These are phyloP conservation scores for Dendrobium catenatum DNA, from an alignment of 106 monocot species.

Conservation along the genomic window DNA sequence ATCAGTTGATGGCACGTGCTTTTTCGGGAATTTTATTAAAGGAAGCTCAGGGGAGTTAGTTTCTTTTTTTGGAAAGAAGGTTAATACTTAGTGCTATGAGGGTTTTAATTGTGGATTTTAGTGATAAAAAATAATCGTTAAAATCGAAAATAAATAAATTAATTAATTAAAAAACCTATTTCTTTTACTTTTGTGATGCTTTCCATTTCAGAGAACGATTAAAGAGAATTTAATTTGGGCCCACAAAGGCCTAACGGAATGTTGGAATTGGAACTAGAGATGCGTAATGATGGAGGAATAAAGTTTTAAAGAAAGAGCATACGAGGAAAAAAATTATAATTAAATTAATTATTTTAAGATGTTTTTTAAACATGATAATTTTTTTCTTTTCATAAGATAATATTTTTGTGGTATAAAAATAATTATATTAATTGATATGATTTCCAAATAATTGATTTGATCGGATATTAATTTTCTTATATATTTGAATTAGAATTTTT, in stretches of 20 bases:
- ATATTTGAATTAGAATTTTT: too few relatives aligned
- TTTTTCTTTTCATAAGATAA: too few relatives aligned
- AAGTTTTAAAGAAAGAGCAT: too few relatives aligned
- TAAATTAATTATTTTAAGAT: too few relatives aligned
- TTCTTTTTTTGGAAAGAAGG: background rate
- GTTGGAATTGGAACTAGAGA: background rate
- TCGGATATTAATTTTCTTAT: too few relatives aligned
- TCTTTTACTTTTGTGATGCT: background rate
- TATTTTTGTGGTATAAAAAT: too few relatives aligned
- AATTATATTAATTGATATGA: too few relatives aligned
- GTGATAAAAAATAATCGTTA: background rate
- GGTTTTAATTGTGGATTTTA: background rate
- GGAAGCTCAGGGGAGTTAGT: background rate
- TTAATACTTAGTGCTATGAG: background rate
- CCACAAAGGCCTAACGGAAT: background rate
- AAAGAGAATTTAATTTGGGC: background rate
- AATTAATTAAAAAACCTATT: background rate
- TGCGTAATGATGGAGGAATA: too few relatives aligned
- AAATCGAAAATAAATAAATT: background rate
- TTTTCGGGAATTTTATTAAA: background rate
- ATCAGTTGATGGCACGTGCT: constrained; percentile 1
- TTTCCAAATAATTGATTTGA: too few relatives aligned
- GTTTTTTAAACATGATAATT: too few relatives aligned
- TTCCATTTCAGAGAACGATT: too few relatives aligned
- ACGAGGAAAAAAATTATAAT: too few relatives aligned